These are phyloP conservation scores for Fistulifera solaris DNA, from an alignment of 108 stramenopile genomes.

Conservation along the genomic window DNA sequence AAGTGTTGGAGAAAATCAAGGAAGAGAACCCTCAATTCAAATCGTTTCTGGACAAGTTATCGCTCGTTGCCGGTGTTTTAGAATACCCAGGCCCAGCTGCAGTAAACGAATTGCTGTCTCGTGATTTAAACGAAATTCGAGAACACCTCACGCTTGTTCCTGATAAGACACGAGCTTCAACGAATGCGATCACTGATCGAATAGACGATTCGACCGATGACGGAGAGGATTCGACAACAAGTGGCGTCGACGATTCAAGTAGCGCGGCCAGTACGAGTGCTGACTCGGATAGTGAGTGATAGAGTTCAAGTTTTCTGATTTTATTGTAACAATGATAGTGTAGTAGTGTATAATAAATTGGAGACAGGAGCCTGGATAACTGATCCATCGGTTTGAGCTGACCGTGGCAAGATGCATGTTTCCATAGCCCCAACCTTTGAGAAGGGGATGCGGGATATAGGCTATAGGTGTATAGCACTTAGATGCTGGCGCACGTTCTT, in stretches of 20 bases:
- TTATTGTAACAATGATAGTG: no score
- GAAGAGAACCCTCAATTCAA: conserved; percentile 45
- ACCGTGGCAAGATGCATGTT: no score
- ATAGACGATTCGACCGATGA: background rate
- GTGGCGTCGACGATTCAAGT: background rate
- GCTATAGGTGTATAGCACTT: no score
- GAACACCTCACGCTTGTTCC: background rate
- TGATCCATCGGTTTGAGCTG: no score
- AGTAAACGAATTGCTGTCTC: background rate
- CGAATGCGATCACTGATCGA: background rate
- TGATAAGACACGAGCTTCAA: background rate
- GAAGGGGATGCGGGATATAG: no score
- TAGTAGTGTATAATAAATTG: no score
- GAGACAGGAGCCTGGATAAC: no score
- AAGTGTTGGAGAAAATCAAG: conserved; percentile 21
- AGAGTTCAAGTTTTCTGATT: no score
- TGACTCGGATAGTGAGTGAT: no score
- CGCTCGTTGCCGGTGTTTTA: conserved; percentile 55
- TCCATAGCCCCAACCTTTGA: no score
- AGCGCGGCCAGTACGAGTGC: background rate
- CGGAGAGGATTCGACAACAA: background rate
- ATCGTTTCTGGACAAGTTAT: conserved; percentile 53
- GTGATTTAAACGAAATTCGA: background rate
- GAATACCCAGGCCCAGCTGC: conserved; percentile 16
- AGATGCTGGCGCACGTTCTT: no score